phyloP scores from a whole-genome alignment of 352 stramenopile genomes.

The Phytophthora foliorum region DNA sequence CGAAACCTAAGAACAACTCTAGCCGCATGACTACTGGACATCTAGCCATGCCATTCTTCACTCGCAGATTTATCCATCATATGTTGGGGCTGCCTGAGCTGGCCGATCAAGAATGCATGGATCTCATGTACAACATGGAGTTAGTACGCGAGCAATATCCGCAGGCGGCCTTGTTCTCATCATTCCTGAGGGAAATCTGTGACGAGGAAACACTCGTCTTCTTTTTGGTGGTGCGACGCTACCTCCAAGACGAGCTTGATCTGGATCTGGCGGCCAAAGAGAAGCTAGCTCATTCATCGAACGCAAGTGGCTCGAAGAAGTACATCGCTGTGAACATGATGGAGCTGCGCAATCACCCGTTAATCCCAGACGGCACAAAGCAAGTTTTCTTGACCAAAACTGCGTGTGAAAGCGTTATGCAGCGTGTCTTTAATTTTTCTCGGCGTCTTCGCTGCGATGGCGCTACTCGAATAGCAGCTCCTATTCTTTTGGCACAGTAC shows the following conservation, averaged over 20 bases:
- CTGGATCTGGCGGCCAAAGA: conserved; percentile 66
- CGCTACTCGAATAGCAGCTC: conserved; percentile 21
- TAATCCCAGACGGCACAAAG: conserved; percentile 71
- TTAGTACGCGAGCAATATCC: conserved; percentile 52
- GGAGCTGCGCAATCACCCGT: conserved; percentile 46
- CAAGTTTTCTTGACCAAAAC: conserved; percentile 48
- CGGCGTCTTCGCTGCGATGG: conserved; percentile 5
- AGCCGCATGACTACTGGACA: conserved; percentile 9
- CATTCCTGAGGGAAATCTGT: conserved; percentile 76
- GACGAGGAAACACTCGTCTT: conserved; percentile 76
- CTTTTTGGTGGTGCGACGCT: conserved; percentile 58
- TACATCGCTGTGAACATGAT: conserved; percentile 50
- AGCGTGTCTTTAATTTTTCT: conserved; percentile 49
- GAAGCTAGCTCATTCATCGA: conserved; percentile 65
- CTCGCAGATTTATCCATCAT: conserved; percentile 59
- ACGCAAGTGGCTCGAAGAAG: conserved; percentile 43
- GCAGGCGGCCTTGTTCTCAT: conserved; percentile 60
- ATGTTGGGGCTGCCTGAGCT: conserved; percentile 60
- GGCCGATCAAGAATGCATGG: conserved; percentile 76
- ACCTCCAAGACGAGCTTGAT: conserved; percentile 63
- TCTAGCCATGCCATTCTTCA: conserved; percentile 71
- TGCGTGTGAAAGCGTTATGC: conserved; percentile 61
- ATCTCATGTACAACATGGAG: conserved; percentile 81
- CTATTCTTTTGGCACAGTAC: conserved; percentile 53
- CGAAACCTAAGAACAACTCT: not conserved